Conservation (phyloP, 1,284 basidiomycete species). For the Puccinia horiana region DNA sequence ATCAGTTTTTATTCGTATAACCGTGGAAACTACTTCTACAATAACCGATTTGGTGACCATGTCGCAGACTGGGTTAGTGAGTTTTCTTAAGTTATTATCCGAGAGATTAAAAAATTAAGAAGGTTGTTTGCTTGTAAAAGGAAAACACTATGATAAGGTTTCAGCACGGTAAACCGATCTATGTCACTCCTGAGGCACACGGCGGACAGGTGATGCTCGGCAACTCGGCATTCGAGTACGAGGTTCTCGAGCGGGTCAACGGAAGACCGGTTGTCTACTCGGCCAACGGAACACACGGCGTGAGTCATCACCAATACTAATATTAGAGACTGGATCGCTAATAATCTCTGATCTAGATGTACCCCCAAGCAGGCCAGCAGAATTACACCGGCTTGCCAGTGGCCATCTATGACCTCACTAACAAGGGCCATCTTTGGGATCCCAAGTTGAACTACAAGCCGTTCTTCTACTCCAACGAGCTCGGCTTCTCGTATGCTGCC, state of each 20-base stretch:
- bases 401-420: conserved; percentile 27
- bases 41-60: conserved; percentile 45
- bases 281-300: conserved; percentile 42
- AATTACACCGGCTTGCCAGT: conserved; percentile 38
- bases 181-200: conserved; percentile 36
- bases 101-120: no score
- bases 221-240: conserved; percentile 26
- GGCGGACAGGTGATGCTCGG: conserved; percentile 34
- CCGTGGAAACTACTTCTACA: conserved; percentile 45
- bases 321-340: background rate
- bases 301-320: background rate
- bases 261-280: conserved; percentile 35
- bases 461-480: conserved; percentile 39
- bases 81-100: background rate
- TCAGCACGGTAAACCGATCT: conserved; percentile 29
- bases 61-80: conserved; percentile 43
- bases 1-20: conserved; percentile 44
- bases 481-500: conserved; percentile 27
- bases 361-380: conserved; percentile 36
- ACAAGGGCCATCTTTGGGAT: conserved; percentile 38
- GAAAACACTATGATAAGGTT: conserved; percentile 48
- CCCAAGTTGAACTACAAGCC: conserved; percentile 28
- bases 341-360: conserved; percentile 19
- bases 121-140: no score
- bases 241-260: conserved; percentile 21